Evolutionary conservation across 176 grass and related monocot species (phyloP).

Genomic region (bread wheat (Triticum aestivum)): IWGSC_CS_RefSeq_v2.1 NC_057805.1:390556373-390556872

Average conservation of each 20-base stretch:
- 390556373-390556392: slow-evolving; percentile 72
- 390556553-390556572: not conserved
- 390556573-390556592: slow-evolving; percentile 1
- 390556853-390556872: slow-evolving; percentile 41
- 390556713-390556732: not conserved
- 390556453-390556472: slow-evolving; percentile 70
- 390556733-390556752: not conserved
- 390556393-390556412: slow-evolving; percentile 66
- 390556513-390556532: slow-evolving; percentile 86
- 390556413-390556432: slow-evolving; percentile 75
- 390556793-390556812: not conserved
- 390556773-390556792: not conserved
- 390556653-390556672: slow-evolving; percentile 51
- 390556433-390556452: slow-evolving; percentile 53
- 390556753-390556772: not conserved
- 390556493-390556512: slow-evolving; percentile 90
- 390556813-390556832: not conserved
- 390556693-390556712: not conserved
- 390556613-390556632: slow-evolving; percentile 43
- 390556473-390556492: slow-evolving; percentile 91
- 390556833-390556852: slow-evolving; percentile 43
- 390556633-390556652: slow-evolving; percentile 27
- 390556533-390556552: slow-evolving; percentile 40
- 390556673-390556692: slow-evolving; percentile 73
- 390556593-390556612: slow-evolving; percentile 33